Evolutionary conservation across 2,329 filamentous ascomycete genomes (phyloP), one percentile per base, ranked within the genome.

Genomic region (Calonectria pteridis): DNA sequence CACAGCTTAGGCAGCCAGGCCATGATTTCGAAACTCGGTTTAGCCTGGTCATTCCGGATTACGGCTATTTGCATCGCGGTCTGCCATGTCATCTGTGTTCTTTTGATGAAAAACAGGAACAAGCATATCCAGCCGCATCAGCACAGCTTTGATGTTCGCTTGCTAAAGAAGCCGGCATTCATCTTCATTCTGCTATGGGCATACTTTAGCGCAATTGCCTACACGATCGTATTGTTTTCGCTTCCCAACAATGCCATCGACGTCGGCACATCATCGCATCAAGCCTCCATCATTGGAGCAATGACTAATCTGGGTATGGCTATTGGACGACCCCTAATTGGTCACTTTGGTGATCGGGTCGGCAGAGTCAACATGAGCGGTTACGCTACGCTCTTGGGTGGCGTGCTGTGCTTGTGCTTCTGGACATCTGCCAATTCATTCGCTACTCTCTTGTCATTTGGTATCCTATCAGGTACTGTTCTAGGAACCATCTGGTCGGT

Each of bases 1-100:
- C 59, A 64, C n/a, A 64, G 59, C 40, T 28, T 64, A n/a, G 59
- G 59, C 18, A 64, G 59, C 40, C 59, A 64, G 33, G 59, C 59
- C 18, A 64, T 64, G 59, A 64, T 64, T 4, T 23, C 28, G 6
- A 64, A 49, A 29, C 40, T 64, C 5, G 59, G 59, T 4, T 18
- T 64, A 29, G 59, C 59, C 43, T 64, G 59, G 37, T 64, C 59
- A 2, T 64, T 64, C 40, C 37, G 59, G 3, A 64, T 64, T 23
- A 64, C 59, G 11, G 59, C 59, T 2, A 64, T 64, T 13, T 64
- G 59, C 40, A 64, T 64, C 18, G 59, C 59, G 13, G 40, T 64
- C 16, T 64, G 59, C 37, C 59, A 64, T 26, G 40, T 64, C 3
- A 16, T 64, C 10, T 64, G 59, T 16, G 40, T 49, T 6, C 37